phyloP scores from a whole-genome alignment of 2,329 filamentous ascomycete species.

The Fusarium heterosporum region DNA sequence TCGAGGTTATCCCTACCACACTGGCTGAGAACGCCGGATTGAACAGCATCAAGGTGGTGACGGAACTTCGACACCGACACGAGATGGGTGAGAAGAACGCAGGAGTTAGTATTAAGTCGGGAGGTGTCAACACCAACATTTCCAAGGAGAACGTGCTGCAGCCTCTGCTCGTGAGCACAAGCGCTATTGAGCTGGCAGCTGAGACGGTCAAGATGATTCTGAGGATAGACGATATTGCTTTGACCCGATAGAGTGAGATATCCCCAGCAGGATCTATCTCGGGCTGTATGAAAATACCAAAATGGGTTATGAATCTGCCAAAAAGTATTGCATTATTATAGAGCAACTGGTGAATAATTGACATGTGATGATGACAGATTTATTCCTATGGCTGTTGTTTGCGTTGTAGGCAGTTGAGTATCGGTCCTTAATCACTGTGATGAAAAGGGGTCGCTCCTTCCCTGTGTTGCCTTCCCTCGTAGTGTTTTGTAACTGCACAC shows the following conservation, averaged over 20 bases:
- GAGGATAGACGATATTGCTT: conserved; percentile 74
- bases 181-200: conserved; percentile 94
- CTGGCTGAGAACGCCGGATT: conserved; percentile 96
- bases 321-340: conserved; percentile 37
- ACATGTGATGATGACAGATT: conserved; percentile 7
- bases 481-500: neutral
- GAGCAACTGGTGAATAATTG: conserved; percentile 15
- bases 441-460: conserved; percentile 20
- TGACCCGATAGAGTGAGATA: conserved; percentile 65
- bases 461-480: neutral
- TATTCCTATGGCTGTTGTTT: neutral
- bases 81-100: conserved; percentile 96
- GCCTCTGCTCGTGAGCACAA: conserved; percentile 95
- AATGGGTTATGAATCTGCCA: conserved; percentile 45
- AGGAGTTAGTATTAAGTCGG: conserved; percentile 97
- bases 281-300: conserved; percentile 55
- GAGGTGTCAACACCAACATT: conserved; percentile 96
- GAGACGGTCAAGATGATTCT: conserved; percentile 98
- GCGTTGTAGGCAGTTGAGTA: neutral
- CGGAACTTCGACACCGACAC: conserved; percentile 92
- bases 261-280: conserved; percentile 46
- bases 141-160: conserved; percentile 97
- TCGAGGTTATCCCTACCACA: conserved; percentile 97
- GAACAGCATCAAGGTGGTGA: conserved; percentile 99
- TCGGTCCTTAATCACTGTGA: neutral